Conservation (phyloP, 192 early-diverging fungal genomes). For the Pecoramyces ruminantium region DNA sequence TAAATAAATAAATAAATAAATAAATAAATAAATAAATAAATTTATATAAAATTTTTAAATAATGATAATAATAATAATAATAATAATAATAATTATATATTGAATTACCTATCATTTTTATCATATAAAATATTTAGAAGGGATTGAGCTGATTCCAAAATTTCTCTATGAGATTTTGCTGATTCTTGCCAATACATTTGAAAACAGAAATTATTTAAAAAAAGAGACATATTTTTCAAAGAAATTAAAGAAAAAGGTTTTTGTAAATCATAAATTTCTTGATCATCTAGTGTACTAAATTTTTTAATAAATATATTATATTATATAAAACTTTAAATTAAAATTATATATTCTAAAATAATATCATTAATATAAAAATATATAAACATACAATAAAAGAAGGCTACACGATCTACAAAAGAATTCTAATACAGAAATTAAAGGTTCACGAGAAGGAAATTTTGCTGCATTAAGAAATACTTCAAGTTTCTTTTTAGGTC, state of each 20-base stretch:
- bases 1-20: too few species aligned
- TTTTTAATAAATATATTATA: too few species aligned
- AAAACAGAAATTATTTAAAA: conserved; percentile 52
- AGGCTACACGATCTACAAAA: conserved; percentile 41
- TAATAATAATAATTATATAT: neutral
- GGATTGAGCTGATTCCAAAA: neutral
- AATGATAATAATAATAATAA: too few species aligned
- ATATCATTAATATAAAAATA: too few species aligned
- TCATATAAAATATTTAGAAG: neutral
- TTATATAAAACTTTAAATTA: too few species aligned
- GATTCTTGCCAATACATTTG: conserved; percentile 14
- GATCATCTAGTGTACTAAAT: conserved; percentile 34
- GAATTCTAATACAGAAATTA: conserved; percentile 34
- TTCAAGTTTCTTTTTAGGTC: conserved; percentile 29
- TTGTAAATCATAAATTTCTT: conserved; percentile 44
- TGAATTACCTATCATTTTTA: neutral
- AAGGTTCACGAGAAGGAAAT: conserved; percentile 27
- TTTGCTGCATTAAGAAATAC: conserved; percentile 37
- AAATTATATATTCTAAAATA: too few species aligned
- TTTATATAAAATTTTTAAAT: too few species aligned
- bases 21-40: too few species aligned
- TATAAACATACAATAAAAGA: conserved; percentile 25
- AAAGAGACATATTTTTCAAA: conserved; percentile 23
- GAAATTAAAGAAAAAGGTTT: conserved; percentile 28
- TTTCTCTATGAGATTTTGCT: neutral